Evolutionary conservation across 139 green algal genomes (phyloP), one percentile per base, ranked within the genome.

Genomic region (Coelastrella sp.): DNA sequence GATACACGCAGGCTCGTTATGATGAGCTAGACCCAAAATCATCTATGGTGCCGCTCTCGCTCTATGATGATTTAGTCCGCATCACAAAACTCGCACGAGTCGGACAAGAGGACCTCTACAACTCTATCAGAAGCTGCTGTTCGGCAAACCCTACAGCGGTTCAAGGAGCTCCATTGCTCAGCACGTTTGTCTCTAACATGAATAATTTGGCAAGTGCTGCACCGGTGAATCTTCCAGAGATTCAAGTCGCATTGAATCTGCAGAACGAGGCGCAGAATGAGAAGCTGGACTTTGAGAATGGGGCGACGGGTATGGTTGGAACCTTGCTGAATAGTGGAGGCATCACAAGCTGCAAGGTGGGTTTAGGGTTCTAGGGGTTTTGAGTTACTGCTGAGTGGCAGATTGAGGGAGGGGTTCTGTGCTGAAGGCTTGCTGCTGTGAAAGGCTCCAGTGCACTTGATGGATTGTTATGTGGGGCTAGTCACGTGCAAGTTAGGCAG

Each of bases 271-370:
- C 16, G 76, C 76, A 47, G 32, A 47, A 73, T 20, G 73, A 80
- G 20, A 80, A 17, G 20, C 54, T 85, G 56, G 20, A 8, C 3
- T 58, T 22, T 10, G 80, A 86, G 19, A 23, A n/a, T 7, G 80
- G 59, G 4, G 22, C 57, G 17, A 0, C 66, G 10, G 22, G 60
- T 10, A 86, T 86, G 80, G 80, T 86, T 11, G 80, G 80, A 3
- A 86, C 80, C 5, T 59, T 86, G 80, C 59, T 86, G 57, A 86
- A 86, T 22, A 86, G 60, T 3, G 80, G 80, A 20, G 80, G 80
- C 20, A 75, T 86, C 80, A 74, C 59, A 86, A 13, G 74, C 3
- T 86, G 80, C 20, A 74, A 23, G 80, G 80, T 86, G 60, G 17
- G 78, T 58, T 16, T 58, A 80, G 13, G 13, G 71, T n/a, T 77